phyloP scores from a whole-genome alignment of 441 rosid genomes.

The Isatis lusitanica region DNA sequence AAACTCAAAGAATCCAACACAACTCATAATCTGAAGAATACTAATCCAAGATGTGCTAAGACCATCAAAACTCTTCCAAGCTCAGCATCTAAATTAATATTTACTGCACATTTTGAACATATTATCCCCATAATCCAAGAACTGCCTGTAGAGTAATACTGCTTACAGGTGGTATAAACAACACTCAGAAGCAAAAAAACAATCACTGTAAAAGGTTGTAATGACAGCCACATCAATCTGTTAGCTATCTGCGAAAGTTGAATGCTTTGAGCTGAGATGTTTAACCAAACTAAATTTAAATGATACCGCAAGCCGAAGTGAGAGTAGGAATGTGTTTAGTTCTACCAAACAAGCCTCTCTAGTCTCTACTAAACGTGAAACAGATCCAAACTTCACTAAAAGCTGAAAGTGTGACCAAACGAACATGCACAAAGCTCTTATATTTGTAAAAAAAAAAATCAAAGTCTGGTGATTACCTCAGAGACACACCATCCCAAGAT shows the following conservation, averaged over 20 bases:
- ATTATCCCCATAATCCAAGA: not conserved
- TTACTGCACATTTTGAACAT: not conserved
- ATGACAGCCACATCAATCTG: constrained; percentile 17
- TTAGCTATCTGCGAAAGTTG: not conserved
- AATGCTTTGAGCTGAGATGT: not conserved
- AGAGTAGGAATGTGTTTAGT: not conserved
- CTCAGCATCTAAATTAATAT: not conserved
- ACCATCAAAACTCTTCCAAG: not conserved
- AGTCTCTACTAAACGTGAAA: not conserved
- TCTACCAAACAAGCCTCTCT: constrained; percentile 1
- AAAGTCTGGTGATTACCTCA: constrained; percentile 16
- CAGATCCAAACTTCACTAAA: constrained; percentile 17
- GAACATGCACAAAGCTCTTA: constrained; percentile 6
- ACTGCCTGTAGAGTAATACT: not conserved
- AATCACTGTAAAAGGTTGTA: constrained; percentile 8
- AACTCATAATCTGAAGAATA: not conserved
- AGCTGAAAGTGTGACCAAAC: not conserved
- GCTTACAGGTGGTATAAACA: constrained; percentile 1
- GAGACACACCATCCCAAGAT: constrained; percentile 27
- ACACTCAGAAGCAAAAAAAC: constrained; percentile 12
- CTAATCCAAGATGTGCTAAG: not conserved
- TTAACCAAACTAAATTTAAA: constrained; percentile 2
- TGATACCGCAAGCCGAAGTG: not conserved
- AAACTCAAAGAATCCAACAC: constrained; percentile 1
- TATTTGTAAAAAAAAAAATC: too few species aligned